These are phyloP conservation scores for Talaromyces sp. DNA, from an alignment of 2,329 filamentous ascomycete genomes.

Conservation along the genomic window DNA sequence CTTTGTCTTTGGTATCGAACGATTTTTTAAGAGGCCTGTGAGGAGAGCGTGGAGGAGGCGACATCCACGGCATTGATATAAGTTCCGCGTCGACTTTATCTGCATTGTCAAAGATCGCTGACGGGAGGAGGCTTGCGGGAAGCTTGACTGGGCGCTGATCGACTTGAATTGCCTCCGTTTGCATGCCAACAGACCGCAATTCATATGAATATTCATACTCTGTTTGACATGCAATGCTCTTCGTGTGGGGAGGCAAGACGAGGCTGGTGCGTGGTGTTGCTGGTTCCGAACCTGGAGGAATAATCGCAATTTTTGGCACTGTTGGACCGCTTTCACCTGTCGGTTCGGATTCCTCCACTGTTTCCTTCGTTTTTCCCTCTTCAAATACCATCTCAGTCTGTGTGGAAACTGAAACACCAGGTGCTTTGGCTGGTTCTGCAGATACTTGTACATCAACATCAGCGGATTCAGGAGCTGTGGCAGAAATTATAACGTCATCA, in stretches of 20 bases:
- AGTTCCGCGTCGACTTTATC: slow-evolving; percentile 23
- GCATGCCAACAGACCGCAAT: slow-evolving; percentile 57
- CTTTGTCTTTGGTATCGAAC: slow-evolving; percentile 31
- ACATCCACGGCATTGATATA: slow-evolving; percentile 29
- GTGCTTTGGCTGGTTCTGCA: slow-evolving; percentile 10
- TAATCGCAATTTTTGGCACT: slow-evolving; percentile 85
- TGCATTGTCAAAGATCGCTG: slow-evolving; percentile 57
- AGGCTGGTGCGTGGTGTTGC: slow-evolving; percentile 67
- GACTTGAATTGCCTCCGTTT: slow-evolving; percentile 87
- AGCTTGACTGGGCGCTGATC: slow-evolving; percentile 71
- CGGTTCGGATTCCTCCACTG: slow-evolving; percentile 20
- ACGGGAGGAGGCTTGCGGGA: slow-evolving; percentile 73
- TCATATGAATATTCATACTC: slow-evolving; percentile 46
- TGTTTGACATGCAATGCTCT: slow-evolving; percentile 79
- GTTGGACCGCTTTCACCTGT: slow-evolving; percentile 33
- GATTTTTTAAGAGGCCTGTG: slow-evolving; percentile 24
- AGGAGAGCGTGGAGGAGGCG: slow-evolving; percentile 31
- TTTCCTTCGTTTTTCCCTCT: not conserved
- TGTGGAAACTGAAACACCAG: slow-evolving; percentile 27
- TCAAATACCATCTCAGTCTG: slow-evolving; percentile 12
- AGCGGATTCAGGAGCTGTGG: slow-evolving; percentile 30
- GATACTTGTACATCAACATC: slow-evolving; percentile 14
- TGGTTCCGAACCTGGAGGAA: slow-evolving; percentile 81
- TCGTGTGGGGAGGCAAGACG: slow-evolving; percentile 73
- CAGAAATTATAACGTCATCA: slow-evolving; percentile 32